Base-by-base conservation (phyloP, 257 asterid genomes). In the Lycium barbarum region DNA sequence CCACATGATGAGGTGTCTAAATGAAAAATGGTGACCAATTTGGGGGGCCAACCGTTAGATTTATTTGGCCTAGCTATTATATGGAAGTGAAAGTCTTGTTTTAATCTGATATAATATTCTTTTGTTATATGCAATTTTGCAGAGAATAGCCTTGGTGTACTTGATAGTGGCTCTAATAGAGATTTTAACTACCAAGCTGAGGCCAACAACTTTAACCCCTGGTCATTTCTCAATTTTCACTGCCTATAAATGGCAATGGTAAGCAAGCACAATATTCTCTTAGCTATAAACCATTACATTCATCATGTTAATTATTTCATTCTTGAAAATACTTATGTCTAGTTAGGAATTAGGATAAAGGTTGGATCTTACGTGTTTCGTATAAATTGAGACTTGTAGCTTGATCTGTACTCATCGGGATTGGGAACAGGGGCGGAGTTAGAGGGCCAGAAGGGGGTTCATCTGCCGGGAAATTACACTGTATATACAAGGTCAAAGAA, bases 91-190 rank as follows among this genome's bases (percentile, higher is more conserved):
- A 73, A 0, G 0, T 20, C 45, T 0, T 73, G 1, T 20, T 47
- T 20, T 13, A 13, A 12, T 51, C 82, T 51, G 51, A 76, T 51
- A 66, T 17, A 4, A 47, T 22, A 2, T 51, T 33, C 9, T 20
- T 11, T 57, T 45, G 45, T 51, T 76, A 18, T 84, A 22, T 88
- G 43, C 58, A 58, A 20, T 74, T 51, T 7, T 4, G 58, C 92
- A 95, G 99, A 94, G 99, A 91, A 95, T 95, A 83, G 99, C 97
- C 55, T 86, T 95, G 94, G 99, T 95, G 2, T 94, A 94, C 88
- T 87, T 90, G 80, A 68, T 94, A 79, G 97, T 95, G 85, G 97
- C 98, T 79, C 80, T 94, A 22, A 92, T 95, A 65, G 99, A 95
- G 91, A 91, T 91, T 17, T 49, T 92, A 8, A 94, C 97, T 81